Conservation (phyloP, 805 yeast genomes). For the Saccharomycopsis babjevae region DNA sequence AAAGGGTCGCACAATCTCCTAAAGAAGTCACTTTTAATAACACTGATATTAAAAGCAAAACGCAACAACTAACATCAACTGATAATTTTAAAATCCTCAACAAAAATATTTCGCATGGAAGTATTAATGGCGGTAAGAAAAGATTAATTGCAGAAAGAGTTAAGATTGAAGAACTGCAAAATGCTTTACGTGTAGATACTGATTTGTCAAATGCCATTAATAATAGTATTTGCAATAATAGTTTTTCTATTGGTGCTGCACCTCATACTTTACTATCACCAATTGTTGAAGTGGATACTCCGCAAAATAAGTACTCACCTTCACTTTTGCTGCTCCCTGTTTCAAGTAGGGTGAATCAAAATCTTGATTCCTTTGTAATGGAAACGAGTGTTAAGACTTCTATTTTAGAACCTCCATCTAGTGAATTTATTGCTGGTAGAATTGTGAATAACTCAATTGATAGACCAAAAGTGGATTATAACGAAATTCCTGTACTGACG, state of each 20-base stretch:
- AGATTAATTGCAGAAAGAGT: neutral
- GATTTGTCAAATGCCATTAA: neutral
- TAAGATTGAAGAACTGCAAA: neutral
- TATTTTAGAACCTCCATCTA: neutral
- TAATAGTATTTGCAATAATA: neutral
- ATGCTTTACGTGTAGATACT: neutral
- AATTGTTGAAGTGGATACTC: neutral
- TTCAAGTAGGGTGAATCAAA: neutral
- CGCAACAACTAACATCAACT: no score
- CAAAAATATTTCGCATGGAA: neutral
- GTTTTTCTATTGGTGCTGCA: neutral
- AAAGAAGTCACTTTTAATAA: neutral
- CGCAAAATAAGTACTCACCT: neutral
- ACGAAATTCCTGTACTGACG: neutral
- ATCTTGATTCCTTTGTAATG: neutral
- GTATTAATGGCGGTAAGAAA: neutral
- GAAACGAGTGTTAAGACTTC: neutral
- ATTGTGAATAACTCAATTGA: neutral
- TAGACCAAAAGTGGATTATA: neutral
- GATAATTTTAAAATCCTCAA: neutral
- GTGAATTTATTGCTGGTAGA: neutral
- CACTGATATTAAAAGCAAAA: neutral
- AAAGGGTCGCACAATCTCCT: constrained; percentile 1
- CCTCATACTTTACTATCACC: neutral
- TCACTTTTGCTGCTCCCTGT: neutral